A percentile compares a stretch with the other conserved stretches of the same genome.
Conservation (phyloP, 345 rosid species). For the Lepidium didymum region DNA sequence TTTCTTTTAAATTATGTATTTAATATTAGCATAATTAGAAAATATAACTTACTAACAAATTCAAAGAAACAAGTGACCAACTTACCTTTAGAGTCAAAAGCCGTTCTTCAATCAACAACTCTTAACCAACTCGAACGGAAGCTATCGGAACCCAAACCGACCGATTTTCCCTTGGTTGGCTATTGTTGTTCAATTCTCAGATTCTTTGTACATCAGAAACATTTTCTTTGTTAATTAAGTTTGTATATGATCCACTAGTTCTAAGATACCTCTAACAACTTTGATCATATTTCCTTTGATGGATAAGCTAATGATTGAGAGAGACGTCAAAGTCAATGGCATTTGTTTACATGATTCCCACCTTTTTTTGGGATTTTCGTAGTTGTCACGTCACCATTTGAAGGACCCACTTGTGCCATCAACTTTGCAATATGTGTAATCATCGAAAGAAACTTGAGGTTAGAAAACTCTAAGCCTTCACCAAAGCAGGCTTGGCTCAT, state of each 20-base stretch:
- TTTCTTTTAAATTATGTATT: no score
- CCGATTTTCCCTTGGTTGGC: no score
- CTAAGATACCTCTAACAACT: not conserved
- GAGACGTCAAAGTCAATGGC: slow-evolving; percentile 16
- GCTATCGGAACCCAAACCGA: no score
- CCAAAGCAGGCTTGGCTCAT: no score
- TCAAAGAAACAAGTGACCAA: no score
- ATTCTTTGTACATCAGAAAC: not conserved
- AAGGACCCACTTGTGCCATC: not conserved
- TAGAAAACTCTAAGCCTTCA: no score
- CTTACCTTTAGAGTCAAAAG: no score
- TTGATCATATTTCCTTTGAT: not conserved
- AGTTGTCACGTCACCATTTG: slow-evolving; percentile 20
- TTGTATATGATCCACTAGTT: not conserved
- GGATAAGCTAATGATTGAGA: slow-evolving; percentile 6
- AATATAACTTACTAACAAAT: no score
- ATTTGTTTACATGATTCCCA: slow-evolving; percentile 8
- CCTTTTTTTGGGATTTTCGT: not conserved
- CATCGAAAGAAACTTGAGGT: not conserved
- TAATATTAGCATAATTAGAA: no score
- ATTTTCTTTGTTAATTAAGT: not conserved
- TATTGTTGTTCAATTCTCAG: not conserved
- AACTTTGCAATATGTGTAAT: not conserved
- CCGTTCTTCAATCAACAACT: no score
- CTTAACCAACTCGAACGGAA: no score